These are phyloP conservation scores for Pecoramyces ruminantium DNA, from an alignment of 192 early-diverging fungal species.

Conservation along the genomic window DNA sequence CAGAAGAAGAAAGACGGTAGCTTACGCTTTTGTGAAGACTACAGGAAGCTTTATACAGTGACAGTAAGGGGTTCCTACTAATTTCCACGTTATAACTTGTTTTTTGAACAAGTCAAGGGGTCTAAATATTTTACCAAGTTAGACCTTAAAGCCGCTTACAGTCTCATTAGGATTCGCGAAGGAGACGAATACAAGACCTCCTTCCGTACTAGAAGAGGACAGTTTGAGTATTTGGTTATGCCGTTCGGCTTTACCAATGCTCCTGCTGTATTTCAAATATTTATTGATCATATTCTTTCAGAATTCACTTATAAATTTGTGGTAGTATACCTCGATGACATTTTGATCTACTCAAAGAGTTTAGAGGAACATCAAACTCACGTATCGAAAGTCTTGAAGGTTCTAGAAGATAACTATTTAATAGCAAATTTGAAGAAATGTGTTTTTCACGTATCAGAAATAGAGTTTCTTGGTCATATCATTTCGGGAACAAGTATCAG, in stretches of 20 bases:
- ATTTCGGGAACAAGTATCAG: no score
- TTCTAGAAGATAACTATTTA: no score
- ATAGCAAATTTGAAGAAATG: no score
- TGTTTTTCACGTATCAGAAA: no score
- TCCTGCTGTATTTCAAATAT: conserved; percentile 28
- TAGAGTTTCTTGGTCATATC: no score
- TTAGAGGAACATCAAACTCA: conserved; percentile 4
- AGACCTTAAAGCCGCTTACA: no score
- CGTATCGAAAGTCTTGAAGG: no score
- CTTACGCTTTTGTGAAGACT: conserved; percentile 17
- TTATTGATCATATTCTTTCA: conserved; percentile 22
- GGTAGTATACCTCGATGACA: conserved; percentile 13
- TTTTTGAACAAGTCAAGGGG: conserved; percentile 5
- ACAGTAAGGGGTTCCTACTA: conserved; percentile 16
- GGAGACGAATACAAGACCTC: no score
- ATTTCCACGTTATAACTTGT: conserved; percentile 13
- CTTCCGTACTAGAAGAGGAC: not conserved
- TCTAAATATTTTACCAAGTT: conserved; percentile 6
- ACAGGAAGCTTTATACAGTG: conserved; percentile 13
- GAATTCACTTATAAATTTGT: not conserved
- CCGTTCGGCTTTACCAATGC: conserved; percentile 45
- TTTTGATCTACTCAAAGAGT: conserved; percentile 8
- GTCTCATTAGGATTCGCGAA: no score
- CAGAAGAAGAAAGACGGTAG: conserved; percentile 16
- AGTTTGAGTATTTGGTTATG: conserved; percentile 32